Evolutionary conservation across 129 eudicot genomes (phyloP), one percentile per base, ranked within the genome.

Genomic region (Cynara cardunculus): DNA sequence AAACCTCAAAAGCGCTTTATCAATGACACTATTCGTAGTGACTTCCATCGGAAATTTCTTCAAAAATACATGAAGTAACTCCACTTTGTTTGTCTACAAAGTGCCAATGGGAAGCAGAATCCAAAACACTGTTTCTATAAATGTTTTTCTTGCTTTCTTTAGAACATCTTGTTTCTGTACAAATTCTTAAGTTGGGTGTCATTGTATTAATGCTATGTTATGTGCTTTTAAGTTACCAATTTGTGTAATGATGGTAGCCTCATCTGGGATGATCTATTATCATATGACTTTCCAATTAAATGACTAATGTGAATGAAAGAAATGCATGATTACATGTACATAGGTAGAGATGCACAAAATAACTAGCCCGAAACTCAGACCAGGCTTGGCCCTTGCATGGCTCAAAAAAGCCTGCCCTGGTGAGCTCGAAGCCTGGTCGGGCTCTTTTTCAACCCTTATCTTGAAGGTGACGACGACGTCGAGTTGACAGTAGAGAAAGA

Each of bases 31-130:
- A 85, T 85, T n/a, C 85, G 88, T 30, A 85, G 82, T 1, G 88
- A 85, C 76, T 85, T 85, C 71, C 88, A 85, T 71, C 66, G 88
- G 46, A 85, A 85, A 49, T 85, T 85, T 85, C 88, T 85, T 64
- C 88, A 85, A 0, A 85, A 85, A 72, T 85, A 85, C 82, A 85
- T 85, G 88, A 85, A 81, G 82, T 85, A 71, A 21, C 62, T 35
- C 24, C 18, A 11, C 25, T 39, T 10, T 39, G 53, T 41, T 56
- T 56, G 65, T 24, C 22, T 56, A 10, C 32, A n/a, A 56, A 49
- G 35, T 18, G 7, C 61, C 5, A 37, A 37, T 37, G 46, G 85
- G 71, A 24, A 72, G 27, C 25, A 32, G 27, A 56, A 14, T 76
- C 18, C 12, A 76, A 69, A 22, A 82, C 26, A 35, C 76, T 69